A percentile compares a stretch with the other conserved stretches of the same genome.
Conservation (phyloP, 2,329 filamentous ascomycete genomes). For the Fusarium zealandicum region DNA sequence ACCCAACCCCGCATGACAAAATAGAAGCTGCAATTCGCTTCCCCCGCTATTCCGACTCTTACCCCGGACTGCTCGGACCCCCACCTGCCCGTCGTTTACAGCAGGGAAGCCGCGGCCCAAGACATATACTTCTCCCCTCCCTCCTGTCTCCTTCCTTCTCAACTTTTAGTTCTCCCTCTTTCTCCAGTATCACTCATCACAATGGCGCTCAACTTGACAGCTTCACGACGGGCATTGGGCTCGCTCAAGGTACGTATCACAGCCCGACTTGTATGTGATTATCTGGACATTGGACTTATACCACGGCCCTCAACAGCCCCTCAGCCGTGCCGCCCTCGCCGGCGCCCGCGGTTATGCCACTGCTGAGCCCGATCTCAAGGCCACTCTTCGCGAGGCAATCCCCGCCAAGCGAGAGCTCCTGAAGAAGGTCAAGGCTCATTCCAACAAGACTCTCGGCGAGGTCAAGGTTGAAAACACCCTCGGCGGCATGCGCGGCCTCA, state of each 20-base stretch:
- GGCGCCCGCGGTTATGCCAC: slow-evolving; percentile 70
- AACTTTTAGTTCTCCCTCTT: slow-evolving; percentile 5
- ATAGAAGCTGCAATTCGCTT: slow-evolving; percentile 15
- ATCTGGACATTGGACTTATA: slow-evolving; percentile 5
- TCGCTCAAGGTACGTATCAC: slow-evolving; percentile 64
- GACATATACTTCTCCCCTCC: slow-evolving; percentile 11
- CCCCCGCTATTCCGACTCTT: slow-evolving; percentile 38
- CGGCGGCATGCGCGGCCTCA: slow-evolving; percentile 96
- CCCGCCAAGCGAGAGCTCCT: slow-evolving; percentile 92
- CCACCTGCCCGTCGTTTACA: slow-evolving; percentile 30
- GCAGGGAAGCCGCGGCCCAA: slow-evolving; percentile 38
- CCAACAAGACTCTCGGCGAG: slow-evolving; percentile 84
- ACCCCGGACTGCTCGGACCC: slow-evolving; percentile 37
- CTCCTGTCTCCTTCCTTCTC: slow-evolving; percentile 5
- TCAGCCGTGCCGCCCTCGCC: slow-evolving; percentile 43
- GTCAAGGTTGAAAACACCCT: slow-evolving; percentile 94
- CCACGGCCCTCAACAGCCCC: slow-evolving; percentile 35
- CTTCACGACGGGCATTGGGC: slow-evolving; percentile 68
- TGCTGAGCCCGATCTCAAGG: slow-evolving; percentile 87
- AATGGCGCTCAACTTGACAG: slow-evolving; percentile 72
- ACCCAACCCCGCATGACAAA: slow-evolving; percentile 35
- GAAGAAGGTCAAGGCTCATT: slow-evolving; percentile 89
- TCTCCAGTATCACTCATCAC: slow-evolving; percentile 27
- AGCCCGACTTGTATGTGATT: slow-evolving; percentile 12
- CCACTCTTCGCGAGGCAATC: slow-evolving; percentile 82